Evolutionary conservation across 2,329 filamentous ascomycete genomes (phyloP).

Genomic region (Talaromyces funiculosus): DNA sequence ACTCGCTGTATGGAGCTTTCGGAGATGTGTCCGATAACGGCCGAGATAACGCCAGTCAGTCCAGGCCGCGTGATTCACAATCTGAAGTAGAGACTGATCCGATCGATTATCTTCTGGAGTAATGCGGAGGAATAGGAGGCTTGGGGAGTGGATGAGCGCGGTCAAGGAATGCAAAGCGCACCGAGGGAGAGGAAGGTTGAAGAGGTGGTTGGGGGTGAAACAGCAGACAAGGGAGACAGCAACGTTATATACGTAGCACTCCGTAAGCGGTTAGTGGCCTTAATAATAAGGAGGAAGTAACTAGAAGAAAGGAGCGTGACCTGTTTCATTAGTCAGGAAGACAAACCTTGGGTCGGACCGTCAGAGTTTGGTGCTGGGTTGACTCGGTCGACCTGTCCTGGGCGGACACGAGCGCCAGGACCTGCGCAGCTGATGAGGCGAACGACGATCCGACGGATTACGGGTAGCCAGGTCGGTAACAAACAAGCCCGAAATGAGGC

Average conservation of each 20-base stretch:
- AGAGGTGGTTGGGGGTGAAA: neutral
- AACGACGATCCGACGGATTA: slow-evolving; percentile 14
- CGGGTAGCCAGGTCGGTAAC: neutral
- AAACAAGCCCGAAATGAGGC: slow-evolving; percentile 5
- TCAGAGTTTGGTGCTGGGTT: neutral
- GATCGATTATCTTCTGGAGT: neutral
- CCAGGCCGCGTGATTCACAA: slow-evolving; percentile 6
- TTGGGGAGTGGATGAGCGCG: neutral
- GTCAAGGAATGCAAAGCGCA: neutral
- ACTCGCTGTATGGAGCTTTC: slow-evolving; percentile 6
- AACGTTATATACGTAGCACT: slow-evolving; percentile 10
- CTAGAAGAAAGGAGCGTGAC: slow-evolving; percentile 1
- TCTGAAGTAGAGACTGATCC: neutral
- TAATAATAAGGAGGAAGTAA: slow-evolving; percentile 11
- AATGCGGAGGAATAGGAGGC: neutral
- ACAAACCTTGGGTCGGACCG: neutral
- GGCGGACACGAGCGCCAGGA: slow-evolving; percentile 13
- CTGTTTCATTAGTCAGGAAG: neutral
- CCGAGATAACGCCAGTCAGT: slow-evolving; percentile 9
- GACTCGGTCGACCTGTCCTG: slow-evolving; percentile 6
- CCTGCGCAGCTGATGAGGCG: slow-evolving; percentile 11
- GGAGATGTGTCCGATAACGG: slow-evolving; percentile 10
- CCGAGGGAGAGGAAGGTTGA: neutral
- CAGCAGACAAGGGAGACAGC: neutral
- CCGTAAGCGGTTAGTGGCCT: slow-evolving; percentile 11